Base-by-base conservation (phyloP, 306 rosid genomes). In the Casuarina equisetifolia region DNA sequence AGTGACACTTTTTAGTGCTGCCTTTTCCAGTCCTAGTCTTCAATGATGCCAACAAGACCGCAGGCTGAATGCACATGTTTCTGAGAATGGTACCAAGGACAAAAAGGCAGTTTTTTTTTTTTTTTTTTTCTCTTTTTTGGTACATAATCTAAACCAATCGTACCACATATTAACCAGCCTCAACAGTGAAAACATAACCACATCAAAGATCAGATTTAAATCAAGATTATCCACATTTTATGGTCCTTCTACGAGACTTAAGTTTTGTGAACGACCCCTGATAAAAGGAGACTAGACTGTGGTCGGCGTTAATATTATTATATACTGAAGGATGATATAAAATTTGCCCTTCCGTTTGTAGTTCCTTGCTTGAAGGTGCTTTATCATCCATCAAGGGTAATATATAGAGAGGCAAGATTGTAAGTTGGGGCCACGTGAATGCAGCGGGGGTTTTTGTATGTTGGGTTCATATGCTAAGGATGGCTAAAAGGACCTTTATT, bases 371-470 rank as follows among this genome's bases (percentile, higher is more conserved):
- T 58, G 38, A 25, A 15, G 71, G 50, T 3, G 17, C 35, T 3
- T 39, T 42, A 15, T 40, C 7, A 40, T 39, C 8, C 70, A 40
- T 42, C 25, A 40, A 40, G 1, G 32, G 32, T 25, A 25, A 25
- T 25, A 25, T 25, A 25, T 25, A 25, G 1, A 64, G 39, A 43
- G 35, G 25, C 19, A 17, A 48, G 59, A 44, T 58, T 42, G 6
- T 63, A 61, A 69, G 67, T 73, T 59, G 64, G 76, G 54, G 78
- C 75, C 74, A 70, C 54, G 80, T 70, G 83, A 75, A 17, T 57
- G 61, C 4, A 17, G 53, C n/a, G 58, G 50, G 44, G 39, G 53
- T 38, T 61, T 35, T 13, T 46, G 67, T 36, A 68, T 46, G 63
- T 43, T 73, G 72, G 70, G 67, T 45, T 73, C 64, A 78, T 63